Evolutionary conservation across 1,284 basidiomycete genomes (phyloP).

Genomic region (Lentinula novae-zelandiae): DNA sequence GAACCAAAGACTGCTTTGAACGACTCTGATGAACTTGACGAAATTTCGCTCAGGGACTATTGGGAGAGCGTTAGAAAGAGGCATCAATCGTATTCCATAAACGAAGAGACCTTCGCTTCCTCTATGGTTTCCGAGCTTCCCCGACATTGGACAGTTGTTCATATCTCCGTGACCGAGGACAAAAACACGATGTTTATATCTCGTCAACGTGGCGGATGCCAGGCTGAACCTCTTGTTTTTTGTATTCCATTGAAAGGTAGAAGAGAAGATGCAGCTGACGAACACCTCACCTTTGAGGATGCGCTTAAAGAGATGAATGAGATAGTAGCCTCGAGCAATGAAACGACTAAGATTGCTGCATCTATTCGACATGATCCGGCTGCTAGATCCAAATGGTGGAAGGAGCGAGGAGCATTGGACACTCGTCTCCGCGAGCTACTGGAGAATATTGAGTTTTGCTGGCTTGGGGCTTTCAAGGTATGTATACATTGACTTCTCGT

Average conservation of each 20-base stretch:
- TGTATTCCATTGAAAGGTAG: constrained; percentile 86
- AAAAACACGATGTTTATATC: constrained; percentile 82
- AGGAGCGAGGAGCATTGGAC: constrained; percentile 73
- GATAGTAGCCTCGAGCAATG: constrained; percentile 78
- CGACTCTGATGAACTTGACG: constrained; percentile 27
- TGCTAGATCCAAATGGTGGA: constrained; percentile 85
- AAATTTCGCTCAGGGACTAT: constrained; percentile 42
- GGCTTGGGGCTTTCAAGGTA: constrained; percentile 98
- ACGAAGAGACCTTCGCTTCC: constrained; percentile 32
- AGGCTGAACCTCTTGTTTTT: constrained; percentile 67
- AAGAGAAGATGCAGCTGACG: constrained; percentile 75
- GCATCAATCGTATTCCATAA: constrained; percentile 46
- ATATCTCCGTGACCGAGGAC: constrained; percentile 81
- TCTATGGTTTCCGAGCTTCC: constrained; percentile 56
- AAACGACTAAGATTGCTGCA: constrained; percentile 71
- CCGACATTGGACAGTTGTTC: constrained; percentile 80
- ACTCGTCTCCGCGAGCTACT: constrained; percentile 72
- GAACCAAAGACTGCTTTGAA: constrained; percentile 19
- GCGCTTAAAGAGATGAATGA: constrained; percentile 74
- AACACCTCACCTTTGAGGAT: constrained; percentile 71
- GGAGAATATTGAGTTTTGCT: constrained; percentile 88
- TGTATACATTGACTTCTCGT: constrained; percentile 14
- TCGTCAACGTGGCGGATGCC: constrained; percentile 62
- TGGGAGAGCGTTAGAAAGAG: constrained; percentile 56
- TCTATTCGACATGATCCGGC: constrained; percentile 64